Conservation (phyloP, 2,329 filamentous ascomycete genomes). For the Phyllosticta ampelicida region DNA sequence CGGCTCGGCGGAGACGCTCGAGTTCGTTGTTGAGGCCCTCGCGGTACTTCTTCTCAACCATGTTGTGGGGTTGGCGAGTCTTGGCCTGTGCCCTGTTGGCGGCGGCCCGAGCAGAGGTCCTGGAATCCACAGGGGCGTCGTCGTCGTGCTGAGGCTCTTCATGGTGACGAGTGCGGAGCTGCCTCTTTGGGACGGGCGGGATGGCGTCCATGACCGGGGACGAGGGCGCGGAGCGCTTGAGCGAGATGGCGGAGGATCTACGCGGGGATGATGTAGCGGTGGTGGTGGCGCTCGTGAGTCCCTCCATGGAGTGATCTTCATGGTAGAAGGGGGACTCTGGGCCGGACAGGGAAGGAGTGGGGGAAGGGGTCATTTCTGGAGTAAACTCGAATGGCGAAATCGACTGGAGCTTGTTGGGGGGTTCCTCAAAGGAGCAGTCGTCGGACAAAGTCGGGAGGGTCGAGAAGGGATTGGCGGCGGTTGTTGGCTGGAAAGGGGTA, state of each 20-base stretch:
- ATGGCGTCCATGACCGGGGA: slow-evolving; percentile 15
- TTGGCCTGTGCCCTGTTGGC: slow-evolving; percentile 7
- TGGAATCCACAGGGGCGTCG: neutral
- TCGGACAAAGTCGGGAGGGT: slow-evolving; percentile 6
- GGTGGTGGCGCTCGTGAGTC: neutral
- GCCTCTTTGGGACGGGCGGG: slow-evolving; percentile 12
- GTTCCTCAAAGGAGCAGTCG: slow-evolving; percentile 4
- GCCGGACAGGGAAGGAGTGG: slow-evolving; percentile 24
- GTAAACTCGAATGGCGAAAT: slow-evolving; percentile 5
- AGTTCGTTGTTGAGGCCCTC: slow-evolving; percentile 23
- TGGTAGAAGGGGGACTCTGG: slow-evolving; percentile 22
- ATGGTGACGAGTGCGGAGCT: slow-evolving; percentile 1
- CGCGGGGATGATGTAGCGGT: slow-evolving; percentile 6
- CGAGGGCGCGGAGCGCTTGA: slow-evolving; percentile 23
- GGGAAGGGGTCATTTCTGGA: slow-evolving; percentile 16
- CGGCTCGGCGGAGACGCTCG: slow-evolving; percentile 20
- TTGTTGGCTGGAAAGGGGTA: slow-evolving; percentile 6
- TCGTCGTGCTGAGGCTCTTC: slow-evolving; percentile 2
- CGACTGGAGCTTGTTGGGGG: neutral
- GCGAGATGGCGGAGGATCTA: slow-evolving; percentile 6
- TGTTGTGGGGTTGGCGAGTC: slow-evolving; percentile 24
- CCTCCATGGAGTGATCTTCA: slow-evolving; percentile 9
- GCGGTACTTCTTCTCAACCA: slow-evolving; percentile 25
- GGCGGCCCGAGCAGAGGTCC: slow-evolving; percentile 1
- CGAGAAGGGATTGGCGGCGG: slow-evolving; percentile 7